Base-by-base conservation (phyloP, 2,329 filamentous ascomycete genomes). In the Pseudomassariella vexata region DNA sequence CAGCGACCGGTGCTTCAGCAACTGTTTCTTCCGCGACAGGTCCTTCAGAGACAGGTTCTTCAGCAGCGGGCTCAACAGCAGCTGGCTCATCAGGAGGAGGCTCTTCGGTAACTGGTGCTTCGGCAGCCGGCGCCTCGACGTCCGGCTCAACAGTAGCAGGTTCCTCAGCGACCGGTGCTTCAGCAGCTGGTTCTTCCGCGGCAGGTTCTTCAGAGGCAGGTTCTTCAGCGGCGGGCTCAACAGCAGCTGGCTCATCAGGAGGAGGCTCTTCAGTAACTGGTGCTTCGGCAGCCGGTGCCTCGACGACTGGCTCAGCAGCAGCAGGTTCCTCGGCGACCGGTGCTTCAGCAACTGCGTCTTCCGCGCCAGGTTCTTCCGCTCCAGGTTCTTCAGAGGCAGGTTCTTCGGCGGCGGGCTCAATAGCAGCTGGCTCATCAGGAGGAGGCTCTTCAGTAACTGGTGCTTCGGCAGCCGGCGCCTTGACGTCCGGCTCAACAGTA, bases 91-190 rank as follows among this genome's bases (percentile, higher is more conserved):
- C n/a, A n/a, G n/a, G n/a, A n/a, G n/a, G n/a, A n/a, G n/a, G n/a
- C n/a, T n/a, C n/a, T n/a, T n/a, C n/a, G n/a, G n/a, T n/a, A n/a
- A n/a, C n/a, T n/a, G n/a, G n/a, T n/a, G n/a, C n/a, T 23, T 8
- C n/a, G 25, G 8, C 21, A 19, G 14, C 33, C 16, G 24, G 14
- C 29, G 24, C 19, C 12, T 38, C 30, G 15, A 36, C 23, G 7
- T 49, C 36, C 3, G 36, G 29, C 45, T 27, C 25, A 11, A 11
- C n/a, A 27, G 9, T n/a, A n/a, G n/a, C n/a, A n/a, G n/a, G n/a
- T n/a, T n/a, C n/a, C n/a, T n/a, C n/a, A n/a, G n/a, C n/a, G n/a
- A n/a, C n/a, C n/a, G n/a, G n/a, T n/a, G n/a, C n/a, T 18, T 27
- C 5, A 5, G 5, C 18, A 12, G 18, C n/a, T 22, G 19, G 14